These are phyloP conservation scores for Annulohypoxylon nitens DNA, from an alignment of 495 filamentous ascomycete genomes.

Conservation along the genomic window DNA sequence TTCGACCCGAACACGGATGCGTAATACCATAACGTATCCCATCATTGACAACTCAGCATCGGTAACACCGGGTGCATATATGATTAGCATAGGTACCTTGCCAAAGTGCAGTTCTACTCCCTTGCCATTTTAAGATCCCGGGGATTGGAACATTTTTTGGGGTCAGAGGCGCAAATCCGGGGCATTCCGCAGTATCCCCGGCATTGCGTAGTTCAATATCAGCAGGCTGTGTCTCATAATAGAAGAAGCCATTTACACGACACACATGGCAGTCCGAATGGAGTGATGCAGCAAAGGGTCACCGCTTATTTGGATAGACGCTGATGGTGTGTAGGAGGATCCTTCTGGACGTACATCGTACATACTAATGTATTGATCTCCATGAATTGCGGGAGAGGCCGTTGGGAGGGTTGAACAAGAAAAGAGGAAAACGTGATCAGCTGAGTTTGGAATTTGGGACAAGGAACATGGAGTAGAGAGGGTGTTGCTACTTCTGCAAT, in stretches of 20 bases:
- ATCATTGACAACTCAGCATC: conserved; percentile 44
- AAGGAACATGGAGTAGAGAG: no score
- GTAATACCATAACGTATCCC: conserved; percentile 34
- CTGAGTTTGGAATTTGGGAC: background rate
- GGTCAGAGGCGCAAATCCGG: conserved; percentile 14
- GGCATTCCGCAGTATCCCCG: conserved; percentile 23
- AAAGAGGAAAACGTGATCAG: conserved; percentile 14
- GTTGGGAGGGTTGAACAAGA: background rate
- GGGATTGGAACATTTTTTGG: conserved; percentile 1
- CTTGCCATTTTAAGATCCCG: background rate
- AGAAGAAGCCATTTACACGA: conserved; percentile 8
- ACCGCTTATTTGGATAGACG: conserved; percentile 30
- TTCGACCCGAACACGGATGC: conserved; percentile 31
- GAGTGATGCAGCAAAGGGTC: conserved; percentile 13
- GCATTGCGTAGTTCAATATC: conserved; percentile 17
- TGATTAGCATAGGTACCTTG: background rate
- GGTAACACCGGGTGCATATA: conserved; percentile 35
- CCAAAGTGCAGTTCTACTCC: conserved; percentile 37
- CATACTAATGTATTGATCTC: conserved; percentile 2
- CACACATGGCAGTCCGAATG: background rate
- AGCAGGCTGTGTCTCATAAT: conserved; percentile 21
- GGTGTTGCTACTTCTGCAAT: background rate
- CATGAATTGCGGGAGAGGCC: conserved; percentile 24
- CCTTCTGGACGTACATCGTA: background rate
- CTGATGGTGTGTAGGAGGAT: conserved; percentile 35